Evolutionary conservation across 371 early-diverging fungal genomes (phyloP).

Genomic region (Lichtheimia ramosa): DNA sequence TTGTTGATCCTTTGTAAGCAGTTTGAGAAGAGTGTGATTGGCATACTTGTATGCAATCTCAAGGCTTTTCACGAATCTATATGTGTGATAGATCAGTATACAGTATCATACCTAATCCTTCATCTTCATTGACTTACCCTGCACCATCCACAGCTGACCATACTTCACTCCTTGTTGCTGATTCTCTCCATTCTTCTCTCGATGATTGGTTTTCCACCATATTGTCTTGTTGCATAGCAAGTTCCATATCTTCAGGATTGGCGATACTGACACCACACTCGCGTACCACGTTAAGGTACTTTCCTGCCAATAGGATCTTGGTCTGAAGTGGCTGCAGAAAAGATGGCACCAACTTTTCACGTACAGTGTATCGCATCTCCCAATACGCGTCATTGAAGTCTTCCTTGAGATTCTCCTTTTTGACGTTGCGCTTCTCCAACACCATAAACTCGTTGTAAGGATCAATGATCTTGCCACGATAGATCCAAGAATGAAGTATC

Average conservation of each 20-base stretch:
- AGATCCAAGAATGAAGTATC: slow-evolving; percentile 87
- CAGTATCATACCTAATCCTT: neutral
- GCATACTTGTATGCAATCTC: slow-evolving; percentile 78
- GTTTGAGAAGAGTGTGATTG: slow-evolving; percentile 68
- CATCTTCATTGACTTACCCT: slow-evolving; percentile 35
- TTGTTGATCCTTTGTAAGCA: slow-evolving; percentile 69
- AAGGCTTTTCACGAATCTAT: slow-evolving; percentile 69
- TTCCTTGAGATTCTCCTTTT: slow-evolving; percentile 63
- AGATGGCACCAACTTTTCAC: slow-evolving; percentile 64
- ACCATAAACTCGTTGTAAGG: slow-evolving; percentile 93
- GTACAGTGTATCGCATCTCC: slow-evolving; percentile 78
- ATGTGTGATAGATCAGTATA: neutral
- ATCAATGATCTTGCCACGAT: slow-evolving; percentile 82
- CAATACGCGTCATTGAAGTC: slow-evolving; percentile 84
- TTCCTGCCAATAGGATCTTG: slow-evolving; percentile 89
- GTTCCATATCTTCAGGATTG: slow-evolving; percentile 44
- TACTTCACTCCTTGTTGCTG: slow-evolving; percentile 45
- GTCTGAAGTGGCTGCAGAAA: slow-evolving; percentile 73
- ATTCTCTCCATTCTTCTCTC: slow-evolving; percentile 10
- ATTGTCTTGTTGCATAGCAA: slow-evolving; percentile 15
- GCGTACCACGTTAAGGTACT: slow-evolving; percentile 90
- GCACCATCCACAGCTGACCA: slow-evolving; percentile 60
- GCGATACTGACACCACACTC: slow-evolving; percentile 77
- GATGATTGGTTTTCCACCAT: neutral
- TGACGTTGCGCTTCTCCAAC: slow-evolving; percentile 55